phyloP scores from a whole-genome alignment of 2,329 filamentous ascomycete genomes.

The Cercospora sojina region DNA sequence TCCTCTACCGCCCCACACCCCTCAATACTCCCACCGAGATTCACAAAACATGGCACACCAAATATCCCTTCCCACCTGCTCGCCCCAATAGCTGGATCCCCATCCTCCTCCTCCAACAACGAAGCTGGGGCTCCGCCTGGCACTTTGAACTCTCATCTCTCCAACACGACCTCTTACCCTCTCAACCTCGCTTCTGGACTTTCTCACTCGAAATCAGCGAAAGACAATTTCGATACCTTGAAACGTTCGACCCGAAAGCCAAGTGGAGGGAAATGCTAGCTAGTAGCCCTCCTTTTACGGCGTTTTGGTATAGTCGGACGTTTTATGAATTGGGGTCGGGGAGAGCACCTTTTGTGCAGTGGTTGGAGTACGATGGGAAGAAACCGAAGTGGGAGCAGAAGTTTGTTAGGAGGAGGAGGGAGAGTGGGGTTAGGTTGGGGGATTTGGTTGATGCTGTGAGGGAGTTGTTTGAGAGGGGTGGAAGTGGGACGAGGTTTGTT shows the following conservation, averaged over 20 bases:
- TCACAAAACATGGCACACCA: slow-evolving; percentile 14
- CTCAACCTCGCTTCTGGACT: slow-evolving; percentile 23
- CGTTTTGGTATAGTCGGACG: slow-evolving; percentile 28
- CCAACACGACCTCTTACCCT: slow-evolving; percentile 17
- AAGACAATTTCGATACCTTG: slow-evolving; percentile 19
- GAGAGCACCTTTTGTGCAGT: slow-evolving; percentile 29
- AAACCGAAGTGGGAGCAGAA: slow-evolving; percentile 24
- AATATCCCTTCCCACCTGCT: slow-evolving; percentile 21
- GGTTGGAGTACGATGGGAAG: slow-evolving; percentile 26
- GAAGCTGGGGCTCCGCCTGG: slow-evolving; percentile 29
- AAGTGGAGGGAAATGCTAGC: slow-evolving; percentile 25
- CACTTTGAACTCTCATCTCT: slow-evolving; percentile 20
- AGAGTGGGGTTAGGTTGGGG: slow-evolving; percentile 24
- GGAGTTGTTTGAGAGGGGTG: slow-evolving; percentile 32
- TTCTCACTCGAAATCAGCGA: slow-evolving; percentile 26
- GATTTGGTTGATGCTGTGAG: slow-evolving; percentile 25
- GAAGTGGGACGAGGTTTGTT: slow-evolving; percentile 23
- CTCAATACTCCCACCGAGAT: slow-evolving; percentile 2
- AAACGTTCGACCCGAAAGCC: not conserved
- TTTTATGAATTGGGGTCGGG: slow-evolving; percentile 30
- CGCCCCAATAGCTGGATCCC: slow-evolving; percentile 29
- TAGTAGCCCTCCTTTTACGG: slow-evolving; percentile 22
- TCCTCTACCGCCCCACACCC: slow-evolving; percentile 23
- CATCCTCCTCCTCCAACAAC: slow-evolving; percentile 24
- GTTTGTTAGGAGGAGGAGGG: slow-evolving; percentile 9